phyloP scores from a whole-genome alignment of 345 rosid genomes.

The Boechera divaricarpa region DNA sequence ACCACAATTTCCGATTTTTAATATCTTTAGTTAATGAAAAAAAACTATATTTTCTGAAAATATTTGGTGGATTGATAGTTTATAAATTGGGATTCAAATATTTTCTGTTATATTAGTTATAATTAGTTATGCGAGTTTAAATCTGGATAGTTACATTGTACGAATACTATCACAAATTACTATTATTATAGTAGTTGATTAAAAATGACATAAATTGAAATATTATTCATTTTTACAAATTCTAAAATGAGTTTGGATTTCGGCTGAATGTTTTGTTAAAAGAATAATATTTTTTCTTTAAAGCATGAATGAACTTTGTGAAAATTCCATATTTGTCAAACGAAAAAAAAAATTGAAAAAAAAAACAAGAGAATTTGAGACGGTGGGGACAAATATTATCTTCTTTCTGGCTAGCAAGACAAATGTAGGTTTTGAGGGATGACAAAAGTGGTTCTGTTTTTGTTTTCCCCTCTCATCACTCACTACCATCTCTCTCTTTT shows the following conservation, averaged over 20 bases:
- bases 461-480: slow-evolving; percentile 44
- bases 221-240: background rate
- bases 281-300: background rate
- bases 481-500: slow-evolving; percentile 25
- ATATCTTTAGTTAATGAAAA: background rate
- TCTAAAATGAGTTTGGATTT: background rate
- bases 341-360: slow-evolving; percentile 3
- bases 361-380: slow-evolving; percentile 7
- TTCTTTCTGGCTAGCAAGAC: slow-evolving; percentile 44
- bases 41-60: background rate
- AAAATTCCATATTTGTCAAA: slow-evolving; percentile 21
- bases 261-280: background rate
- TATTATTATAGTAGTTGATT: no score
- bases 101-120: background rate
- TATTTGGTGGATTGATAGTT: background rate
- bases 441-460: slow-evolving; percentile 46
- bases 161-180: no score
- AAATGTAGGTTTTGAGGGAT: slow-evolving; percentile 44
- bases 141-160: background rate
- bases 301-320: background rate
- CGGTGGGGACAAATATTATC: slow-evolving; percentile 57
- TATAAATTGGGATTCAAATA: background rate
- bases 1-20: slow-evolving; percentile 4
- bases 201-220: no score
- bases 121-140: background rate